Evolutionary conservation across 139 green algal species (phyloP), one percentile per base, ranked within the genome.

Genomic region (Microglena sp.): DNA sequence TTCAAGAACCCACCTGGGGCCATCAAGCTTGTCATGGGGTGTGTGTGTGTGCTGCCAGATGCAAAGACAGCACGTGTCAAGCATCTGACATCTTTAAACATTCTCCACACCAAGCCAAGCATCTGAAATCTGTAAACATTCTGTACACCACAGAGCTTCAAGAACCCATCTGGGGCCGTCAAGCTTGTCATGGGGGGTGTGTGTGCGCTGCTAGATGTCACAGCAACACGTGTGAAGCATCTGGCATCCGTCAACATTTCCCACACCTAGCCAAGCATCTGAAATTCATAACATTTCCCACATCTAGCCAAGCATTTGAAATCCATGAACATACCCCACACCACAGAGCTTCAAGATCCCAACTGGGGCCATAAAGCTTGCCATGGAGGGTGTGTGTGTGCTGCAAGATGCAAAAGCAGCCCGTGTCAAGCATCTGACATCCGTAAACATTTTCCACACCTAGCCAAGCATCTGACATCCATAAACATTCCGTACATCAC

Each of bases 101-200:
- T n/a, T n/a, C n/a, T n/a, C n/a, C n/a, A n/a, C n/a, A n/a, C n/a
- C n/a, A n/a, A n/a, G n/a, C n/a, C n/a, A n/a, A n/a, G n/a, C n/a
- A n/a, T n/a, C n/a, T n/a, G n/a, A n/a, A n/a, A n/a, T n/a, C n/a
- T n/a, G n/a, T n/a, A n/a, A n/a, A n/a, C n/a, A n/a, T n/a, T n/a
- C n/a, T n/a, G n/a, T n/a, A n/a, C 63, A 75, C 83, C 45, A 75
- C n/a, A 77, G 54, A 77, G 71, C 66, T 79, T 93, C 30, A 71
- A 64, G 60, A 93, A 93, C 73, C 86, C 86, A 11, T 85, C 86
- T 5, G 64, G 6, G n/a, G 78, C 78, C 54, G 87, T 92, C 72
- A 90, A 92, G 78, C 73, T 92, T 31, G 84, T 90, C 60, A 62
- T 90, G 65, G 79, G 86, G 80, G 81, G 79, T 24, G 82, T 90